Percentiles rank a stretch among this genome's conserved stretches.
phyloP scores from a whole-genome alignment of 225 moss, liverwort and hornwort genomes.

The Physcomitrellopsis africana region DNA sequence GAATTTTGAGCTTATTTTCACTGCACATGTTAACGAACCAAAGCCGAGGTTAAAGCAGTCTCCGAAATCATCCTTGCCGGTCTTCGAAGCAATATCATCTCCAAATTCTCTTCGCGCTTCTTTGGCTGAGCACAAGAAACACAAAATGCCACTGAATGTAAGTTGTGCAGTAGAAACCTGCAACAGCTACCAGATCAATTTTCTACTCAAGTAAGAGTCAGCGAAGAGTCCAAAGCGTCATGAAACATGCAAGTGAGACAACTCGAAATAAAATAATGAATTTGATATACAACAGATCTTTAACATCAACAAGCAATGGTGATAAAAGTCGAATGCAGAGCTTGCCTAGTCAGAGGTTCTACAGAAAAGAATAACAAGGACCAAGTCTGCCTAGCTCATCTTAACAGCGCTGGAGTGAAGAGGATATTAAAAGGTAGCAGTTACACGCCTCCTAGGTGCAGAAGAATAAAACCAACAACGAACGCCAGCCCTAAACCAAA shows the following conservation, averaged over 20 bases:
- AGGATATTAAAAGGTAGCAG: neutral
- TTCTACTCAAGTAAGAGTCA: no score
- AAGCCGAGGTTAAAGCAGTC: slow-evolving; percentile 78
- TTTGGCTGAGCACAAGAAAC: slow-evolving; percentile 37
- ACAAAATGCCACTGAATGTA: slow-evolving; percentile 21
- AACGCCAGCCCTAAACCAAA: slow-evolving; percentile 30
- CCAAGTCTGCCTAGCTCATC: slow-evolving; percentile 22
- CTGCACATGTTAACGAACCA: slow-evolving; percentile 74
- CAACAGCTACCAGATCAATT: no score
- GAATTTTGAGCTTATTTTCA: slow-evolving; percentile 72
- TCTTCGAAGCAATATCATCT: slow-evolving; percentile 62
- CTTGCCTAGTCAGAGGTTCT: neutral
- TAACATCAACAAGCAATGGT: no score
- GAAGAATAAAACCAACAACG: slow-evolving; percentile 43
- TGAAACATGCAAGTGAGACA: no score
- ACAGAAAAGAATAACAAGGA: neutral
- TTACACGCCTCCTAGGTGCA: slow-evolving; percentile 50
- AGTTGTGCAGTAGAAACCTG: neutral
- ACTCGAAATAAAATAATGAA: no score
- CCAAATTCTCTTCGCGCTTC: slow-evolving; percentile 55
- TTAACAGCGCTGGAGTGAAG: slow-evolving; percentile 2
- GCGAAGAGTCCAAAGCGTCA: no score
- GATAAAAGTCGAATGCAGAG: no score
- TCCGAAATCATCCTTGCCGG: slow-evolving; percentile 79
- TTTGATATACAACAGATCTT: no score